Evolutionary conservation across 176 grass and related monocot species (phyloP).

Genomic region (Cymbopogon citratus): DNA sequence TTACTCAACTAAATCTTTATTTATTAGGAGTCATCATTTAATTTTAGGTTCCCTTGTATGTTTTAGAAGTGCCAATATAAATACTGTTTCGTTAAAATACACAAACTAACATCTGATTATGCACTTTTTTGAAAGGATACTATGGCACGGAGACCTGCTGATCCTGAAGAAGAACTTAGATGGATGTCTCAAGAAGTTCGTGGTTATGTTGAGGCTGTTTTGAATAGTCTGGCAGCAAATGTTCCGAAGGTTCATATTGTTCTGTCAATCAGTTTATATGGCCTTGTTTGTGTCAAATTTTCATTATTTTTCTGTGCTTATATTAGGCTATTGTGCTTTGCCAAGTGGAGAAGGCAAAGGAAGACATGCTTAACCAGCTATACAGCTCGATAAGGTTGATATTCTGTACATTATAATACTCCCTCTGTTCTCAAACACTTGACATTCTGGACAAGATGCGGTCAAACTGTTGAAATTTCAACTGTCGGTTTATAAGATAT

Average conservation of each 20-base stretch:
- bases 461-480: not conserved
- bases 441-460: not conserved
- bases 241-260: constrained; percentile 73
- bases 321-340: constrained; percentile 90
- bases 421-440: not conserved
- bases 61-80: constrained; percentile 12
- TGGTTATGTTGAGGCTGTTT: constrained; percentile 92
- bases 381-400: constrained; percentile 87
- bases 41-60: not conserved
- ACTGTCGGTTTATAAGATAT: not conserved
- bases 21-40: not conserved
- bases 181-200: constrained; percentile 99
- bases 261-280: not conserved
- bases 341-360: constrained; percentile 98
- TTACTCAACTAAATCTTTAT: not conserved
- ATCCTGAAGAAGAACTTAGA: constrained; percentile 96
- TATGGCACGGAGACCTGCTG: constrained; percentile 74
- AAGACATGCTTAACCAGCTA: constrained; percentile 96
- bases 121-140: constrained; percentile 51
- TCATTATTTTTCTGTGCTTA: constrained; percentile 32
- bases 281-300: not conserved
- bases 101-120: constrained; percentile 29
- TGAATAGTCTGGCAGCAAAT: constrained; percentile 96
- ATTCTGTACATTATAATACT: constrained; percentile 6
- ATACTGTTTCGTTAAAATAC: not conserved